phyloP scores from a whole-genome alignment of 768 basidiomycete species.

The Cyclocybe aegerita region DNA sequence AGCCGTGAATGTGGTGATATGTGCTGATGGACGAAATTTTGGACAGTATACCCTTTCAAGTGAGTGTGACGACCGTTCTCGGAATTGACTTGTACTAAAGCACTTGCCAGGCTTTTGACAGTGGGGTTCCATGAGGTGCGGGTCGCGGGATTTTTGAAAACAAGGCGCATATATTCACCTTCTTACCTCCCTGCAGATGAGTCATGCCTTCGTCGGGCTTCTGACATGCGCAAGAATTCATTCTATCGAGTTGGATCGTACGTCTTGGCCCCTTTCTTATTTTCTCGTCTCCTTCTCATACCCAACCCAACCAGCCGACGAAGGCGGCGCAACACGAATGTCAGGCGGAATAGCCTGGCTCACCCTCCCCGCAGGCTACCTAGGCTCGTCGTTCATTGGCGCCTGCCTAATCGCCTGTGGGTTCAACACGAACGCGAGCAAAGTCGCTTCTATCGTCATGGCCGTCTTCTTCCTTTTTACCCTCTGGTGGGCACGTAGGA shows the following conservation, averaged over 20 bases:
- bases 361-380: slow-evolving; percentile 80
- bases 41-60: slow-evolving; percentile 89
- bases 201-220: slow-evolving; percentile 78
- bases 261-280: slow-evolving; percentile 25
- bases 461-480: slow-evolving; percentile 87
- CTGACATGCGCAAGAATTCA: slow-evolving; percentile 86
- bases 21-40: background rate
- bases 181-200: slow-evolving; percentile 56
- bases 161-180: slow-evolving; percentile 1
- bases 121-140: slow-evolving; percentile 87
- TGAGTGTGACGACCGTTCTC: slow-evolving; percentile 34
- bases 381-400: slow-evolving; percentile 85
- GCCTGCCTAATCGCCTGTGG: slow-evolving; percentile 86
- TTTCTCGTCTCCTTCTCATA: background rate
- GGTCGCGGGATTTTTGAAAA: background rate
- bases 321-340: slow-evolving; percentile 87
- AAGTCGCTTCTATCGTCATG: slow-evolving; percentile 76
- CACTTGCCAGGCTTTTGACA: slow-evolving; percentile 60
- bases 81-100: background rate
- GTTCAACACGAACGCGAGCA: slow-evolving; percentile 87
- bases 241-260: slow-evolving; percentile 86
- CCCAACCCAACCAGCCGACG: slow-evolving; percentile 58
- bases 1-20: background rate
- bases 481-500: slow-evolving; percentile 83
- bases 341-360: slow-evolving; percentile 81